Evolutionary conservation across 371 early-diverging fungal genomes (phyloP).

Genomic region (Mycotypha africana): DNA sequence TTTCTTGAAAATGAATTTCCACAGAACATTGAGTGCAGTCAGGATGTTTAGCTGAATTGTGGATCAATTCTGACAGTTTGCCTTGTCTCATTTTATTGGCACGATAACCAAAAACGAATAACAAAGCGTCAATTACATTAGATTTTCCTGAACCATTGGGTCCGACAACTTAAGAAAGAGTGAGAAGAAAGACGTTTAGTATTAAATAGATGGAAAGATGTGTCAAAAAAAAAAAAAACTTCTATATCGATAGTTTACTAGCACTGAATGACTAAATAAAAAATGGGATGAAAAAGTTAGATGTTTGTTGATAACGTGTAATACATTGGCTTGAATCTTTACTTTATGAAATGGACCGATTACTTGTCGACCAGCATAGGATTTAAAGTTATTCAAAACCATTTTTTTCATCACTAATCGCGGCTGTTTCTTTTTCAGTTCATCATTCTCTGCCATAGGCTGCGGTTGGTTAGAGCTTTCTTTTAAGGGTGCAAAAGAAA

Average conservation of each 20-base stretch:
- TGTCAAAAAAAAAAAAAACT: constrained; percentile 1
- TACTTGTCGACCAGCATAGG: constrained; percentile 88
- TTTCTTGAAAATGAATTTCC: constrained; percentile 94
- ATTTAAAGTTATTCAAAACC: constrained; percentile 94
- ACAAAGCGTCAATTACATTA: constrained; percentile 98
- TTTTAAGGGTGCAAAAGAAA: neutral
- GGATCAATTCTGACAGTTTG: constrained; percentile 94
- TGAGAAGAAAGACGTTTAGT: too few relatives aligned
- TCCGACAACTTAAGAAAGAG: constrained; percentile 75
- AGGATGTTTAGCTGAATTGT: constrained; percentile 81
- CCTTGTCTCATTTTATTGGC: constrained; percentile 99
- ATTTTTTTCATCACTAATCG: constrained; percentile 90
- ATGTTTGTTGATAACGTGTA: neutral
- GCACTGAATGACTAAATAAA: constrained; percentile 43
- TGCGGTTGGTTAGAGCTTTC: neutral
- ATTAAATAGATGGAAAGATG: too few relatives aligned
- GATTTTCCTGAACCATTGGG: constrained; percentile 99
- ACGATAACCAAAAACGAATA: constrained; percentile 99
- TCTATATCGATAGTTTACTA: constrained; percentile 14
- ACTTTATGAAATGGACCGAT: constrained; percentile 99
- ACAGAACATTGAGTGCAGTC: constrained; percentile 79
- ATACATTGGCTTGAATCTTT: too few relatives aligned
- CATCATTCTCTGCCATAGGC: neutral
- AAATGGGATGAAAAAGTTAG: neutral
- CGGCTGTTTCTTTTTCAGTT: constrained; percentile 21